Conservation (phyloP, 495 filamentous ascomycete genomes). For the Physcia stellaris region DNA sequence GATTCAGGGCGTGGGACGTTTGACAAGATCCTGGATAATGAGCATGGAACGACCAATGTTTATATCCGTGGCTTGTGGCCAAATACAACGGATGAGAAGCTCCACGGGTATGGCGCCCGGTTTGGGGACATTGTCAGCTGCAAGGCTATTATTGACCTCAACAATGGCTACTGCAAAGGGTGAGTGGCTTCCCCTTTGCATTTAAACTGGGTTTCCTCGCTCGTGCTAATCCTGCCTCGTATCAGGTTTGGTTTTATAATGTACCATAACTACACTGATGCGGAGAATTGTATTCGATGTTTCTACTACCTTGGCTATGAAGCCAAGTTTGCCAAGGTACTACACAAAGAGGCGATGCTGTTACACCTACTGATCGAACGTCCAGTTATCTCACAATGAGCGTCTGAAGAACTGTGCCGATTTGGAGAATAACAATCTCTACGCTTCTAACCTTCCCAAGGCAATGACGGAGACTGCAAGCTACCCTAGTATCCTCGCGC, state of each 20-base stretch:
- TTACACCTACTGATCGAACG: neutral
- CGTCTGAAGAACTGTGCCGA: conserved; percentile 87
- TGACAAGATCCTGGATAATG: conserved; percentile 83
- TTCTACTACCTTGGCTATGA: conserved; percentile 91
- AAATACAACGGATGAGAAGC: conserved; percentile 82
- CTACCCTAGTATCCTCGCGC: conserved; percentile 3
- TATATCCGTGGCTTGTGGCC: conserved; percentile 94
- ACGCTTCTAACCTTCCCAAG: conserved; percentile 88
- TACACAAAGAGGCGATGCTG: conserved; percentile 7
- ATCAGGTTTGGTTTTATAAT: conserved; percentile 89
- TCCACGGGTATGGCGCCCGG: conserved; percentile 65
- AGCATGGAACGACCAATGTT: conserved; percentile 78
- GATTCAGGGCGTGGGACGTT: conserved; percentile 46
- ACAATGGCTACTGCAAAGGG: conserved; percentile 90
- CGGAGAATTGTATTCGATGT: conserved; percentile 90
- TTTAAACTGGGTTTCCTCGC: too few relatives aligned
- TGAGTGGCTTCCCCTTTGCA: too few relatives aligned
- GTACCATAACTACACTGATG: conserved; percentile 73
- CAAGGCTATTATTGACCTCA: conserved; percentile 93
- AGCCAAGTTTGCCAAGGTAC: conserved; percentile 83
- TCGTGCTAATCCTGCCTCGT: too few relatives aligned
- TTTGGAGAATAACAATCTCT: conserved; percentile 79
- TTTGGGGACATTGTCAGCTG: conserved; percentile 87
- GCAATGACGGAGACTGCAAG: conserved; percentile 76
- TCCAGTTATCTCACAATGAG: conserved; percentile 86